Evolutionary conservation across 2,329 filamentous ascomycete species (phyloP).

Genomic region (Calonectria ilicicola): DNA sequence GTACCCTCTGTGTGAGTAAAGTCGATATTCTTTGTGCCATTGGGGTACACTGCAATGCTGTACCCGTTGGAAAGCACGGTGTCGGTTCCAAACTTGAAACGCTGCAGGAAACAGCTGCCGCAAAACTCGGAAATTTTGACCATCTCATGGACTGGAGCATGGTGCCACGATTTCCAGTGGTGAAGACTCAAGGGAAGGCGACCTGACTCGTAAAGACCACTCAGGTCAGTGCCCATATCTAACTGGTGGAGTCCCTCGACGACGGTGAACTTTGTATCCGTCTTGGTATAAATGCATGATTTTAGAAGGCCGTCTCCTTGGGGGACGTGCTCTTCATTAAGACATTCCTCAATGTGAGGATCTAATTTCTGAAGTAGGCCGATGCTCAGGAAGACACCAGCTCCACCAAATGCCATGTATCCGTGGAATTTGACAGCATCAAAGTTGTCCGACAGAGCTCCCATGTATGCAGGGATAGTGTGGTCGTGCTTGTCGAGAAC

Average conservation of each 20-base stretch:
- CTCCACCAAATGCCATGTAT: slow-evolving; percentile 71
- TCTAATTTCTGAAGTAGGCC: slow-evolving; percentile 62
- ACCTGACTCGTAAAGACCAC: slow-evolving; percentile 71
- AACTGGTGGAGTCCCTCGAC: slow-evolving; percentile 69
- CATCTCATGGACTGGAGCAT: slow-evolving; percentile 62
- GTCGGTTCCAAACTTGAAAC: slow-evolving; percentile 62
- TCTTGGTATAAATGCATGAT: slow-evolving; percentile 68
- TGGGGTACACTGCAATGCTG: slow-evolving; percentile 63
- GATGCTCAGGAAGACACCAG: slow-evolving; percentile 68
- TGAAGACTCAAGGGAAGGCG: slow-evolving; percentile 67
- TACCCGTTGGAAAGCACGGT: slow-evolving; percentile 70
- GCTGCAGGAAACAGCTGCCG: slow-evolving; percentile 69
- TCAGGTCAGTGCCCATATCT: slow-evolving; percentile 65
- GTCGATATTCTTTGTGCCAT: slow-evolving; percentile 54
- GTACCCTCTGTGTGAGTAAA: slow-evolving; percentile 65
- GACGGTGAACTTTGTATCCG: slow-evolving; percentile 64
- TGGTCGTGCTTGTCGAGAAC: slow-evolving; percentile 62
- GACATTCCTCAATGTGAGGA: slow-evolving; percentile 61
- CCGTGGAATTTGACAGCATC: slow-evolving; percentile 64
- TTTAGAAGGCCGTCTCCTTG: slow-evolving; percentile 68
- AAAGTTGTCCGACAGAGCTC: slow-evolving; percentile 68
- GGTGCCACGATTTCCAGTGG: slow-evolving; percentile 74
- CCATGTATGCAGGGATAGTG: slow-evolving; percentile 63
- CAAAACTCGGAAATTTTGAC: slow-evolving; percentile 63
- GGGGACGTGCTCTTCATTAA: slow-evolving; percentile 45